Evolutionary conservation across 208 protist species (phyloP).

Genomic region (Trichomonas vaginalis): DNA sequence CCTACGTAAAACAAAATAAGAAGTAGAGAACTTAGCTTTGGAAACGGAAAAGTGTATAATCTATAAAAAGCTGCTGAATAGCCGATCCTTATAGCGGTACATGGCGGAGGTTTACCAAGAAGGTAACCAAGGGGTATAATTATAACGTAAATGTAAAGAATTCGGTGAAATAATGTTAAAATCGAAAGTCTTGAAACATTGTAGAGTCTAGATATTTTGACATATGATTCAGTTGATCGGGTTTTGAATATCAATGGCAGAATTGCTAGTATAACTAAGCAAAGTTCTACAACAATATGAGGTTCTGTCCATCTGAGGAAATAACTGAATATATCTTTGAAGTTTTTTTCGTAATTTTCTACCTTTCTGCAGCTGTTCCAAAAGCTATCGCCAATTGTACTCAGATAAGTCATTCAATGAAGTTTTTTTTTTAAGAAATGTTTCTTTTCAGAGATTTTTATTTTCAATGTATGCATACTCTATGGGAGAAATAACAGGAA

Average conservation of each 20-base stretch:
- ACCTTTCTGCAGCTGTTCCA: not conserved
- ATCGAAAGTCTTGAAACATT: not conserved
- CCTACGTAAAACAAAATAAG: not conserved
- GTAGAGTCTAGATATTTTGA: not conserved
- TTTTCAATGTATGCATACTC: too few relatives aligned
- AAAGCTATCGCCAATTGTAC: not conserved
- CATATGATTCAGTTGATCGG: not conserved
- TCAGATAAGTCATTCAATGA: too few relatives aligned
- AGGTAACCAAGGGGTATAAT: not conserved
- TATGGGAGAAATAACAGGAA: too few relatives aligned
- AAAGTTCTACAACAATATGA: not conserved
- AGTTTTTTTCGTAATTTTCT: not conserved
- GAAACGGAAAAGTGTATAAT: not conserved
- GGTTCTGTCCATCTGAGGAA: not conserved
- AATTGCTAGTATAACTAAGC: not conserved
- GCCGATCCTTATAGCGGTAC: not conserved
- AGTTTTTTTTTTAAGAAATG: too few relatives aligned
- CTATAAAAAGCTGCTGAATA: not conserved
- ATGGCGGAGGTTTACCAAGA: not conserved
- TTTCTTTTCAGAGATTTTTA: too few relatives aligned
- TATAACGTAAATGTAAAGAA: not conserved
- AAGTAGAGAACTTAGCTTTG: not conserved
- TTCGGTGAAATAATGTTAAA: not conserved
- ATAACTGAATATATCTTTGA: not conserved
- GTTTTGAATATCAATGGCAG: not conserved